Evolutionary conservation across 2,329 filamentous ascomycete genomes (phyloP).

Genomic region (Ophiostoma ulmi): DNA sequence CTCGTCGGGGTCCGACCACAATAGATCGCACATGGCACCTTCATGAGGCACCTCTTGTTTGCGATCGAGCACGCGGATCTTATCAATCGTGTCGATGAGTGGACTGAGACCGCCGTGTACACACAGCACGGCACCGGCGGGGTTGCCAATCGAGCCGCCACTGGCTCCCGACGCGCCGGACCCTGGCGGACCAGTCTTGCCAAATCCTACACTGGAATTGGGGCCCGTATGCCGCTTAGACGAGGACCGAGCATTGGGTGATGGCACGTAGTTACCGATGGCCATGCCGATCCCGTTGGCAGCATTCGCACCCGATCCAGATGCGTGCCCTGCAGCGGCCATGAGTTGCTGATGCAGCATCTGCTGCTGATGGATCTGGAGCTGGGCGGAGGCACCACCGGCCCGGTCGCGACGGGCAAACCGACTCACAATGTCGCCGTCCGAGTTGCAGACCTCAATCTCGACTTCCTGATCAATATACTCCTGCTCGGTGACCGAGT

Average conservation of each 20-base stretch:
- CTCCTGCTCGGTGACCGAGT: slow-evolving; percentile 42
- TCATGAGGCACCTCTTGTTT: slow-evolving; percentile 99
- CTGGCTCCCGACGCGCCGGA: slow-evolving; percentile 71
- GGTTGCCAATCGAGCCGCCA: slow-evolving; percentile 58
- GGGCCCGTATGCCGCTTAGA: slow-evolving; percentile 7
- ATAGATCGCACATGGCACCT: slow-evolving; percentile 95
- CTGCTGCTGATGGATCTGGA: slow-evolving; percentile 30
- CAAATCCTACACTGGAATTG: slow-evolving; percentile 21
- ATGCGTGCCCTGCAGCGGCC: slow-evolving; percentile 11
- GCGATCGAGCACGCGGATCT: slow-evolving; percentile 87
- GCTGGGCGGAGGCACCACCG: slow-evolving; percentile 33
- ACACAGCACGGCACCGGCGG: slow-evolving; percentile 80
- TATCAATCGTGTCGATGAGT: slow-evolving; percentile 87
- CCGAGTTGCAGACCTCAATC: slow-evolving; percentile 86
- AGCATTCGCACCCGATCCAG: slow-evolving; percentile 4
- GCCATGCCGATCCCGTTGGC: slow-evolving; percentile 11
- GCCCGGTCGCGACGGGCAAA: slow-evolving; percentile 47
- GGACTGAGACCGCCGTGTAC: slow-evolving; percentile 92
- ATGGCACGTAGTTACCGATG: slow-evolving; percentile 26
- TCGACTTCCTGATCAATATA: slow-evolving; percentile 69
- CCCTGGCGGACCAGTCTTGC: slow-evolving; percentile 61
- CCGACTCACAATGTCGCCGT: slow-evolving; percentile 70
- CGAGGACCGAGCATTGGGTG: slow-evolving; percentile 21
- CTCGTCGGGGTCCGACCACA: slow-evolving; percentile 98
- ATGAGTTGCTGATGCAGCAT: slow-evolving; percentile 25